These are phyloP conservation scores for Triticum timopheevii DNA, from an alignment of 176 grass and related monocot genomes.

Conservation along the genomic window DNA sequence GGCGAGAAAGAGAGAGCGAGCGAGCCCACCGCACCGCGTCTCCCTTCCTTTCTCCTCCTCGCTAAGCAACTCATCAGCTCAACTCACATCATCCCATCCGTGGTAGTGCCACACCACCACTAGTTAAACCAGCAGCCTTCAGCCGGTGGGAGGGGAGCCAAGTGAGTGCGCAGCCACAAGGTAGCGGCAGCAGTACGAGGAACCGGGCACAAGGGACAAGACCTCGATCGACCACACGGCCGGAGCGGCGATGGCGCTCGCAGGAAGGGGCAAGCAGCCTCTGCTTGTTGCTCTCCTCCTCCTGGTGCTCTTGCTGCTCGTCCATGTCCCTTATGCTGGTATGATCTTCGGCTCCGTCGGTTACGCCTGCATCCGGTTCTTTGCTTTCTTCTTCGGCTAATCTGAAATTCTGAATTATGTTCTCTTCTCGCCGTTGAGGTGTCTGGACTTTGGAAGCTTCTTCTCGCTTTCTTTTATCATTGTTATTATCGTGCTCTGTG, in stretches of 20 bases:
- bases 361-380: neutral
- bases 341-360: neutral
- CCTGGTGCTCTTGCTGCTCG: conserved; percentile 12
- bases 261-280: neutral
- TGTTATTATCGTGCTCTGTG: neutral
- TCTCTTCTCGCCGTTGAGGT: neutral
- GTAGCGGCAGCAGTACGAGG: neutral
- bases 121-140: neutral
- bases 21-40: neutral
- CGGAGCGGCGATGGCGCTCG: conserved; percentile 13
- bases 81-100: no score
- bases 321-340: conserved; percentile 29
- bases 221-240: neutral
- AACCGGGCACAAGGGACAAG: neutral
- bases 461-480: neutral
- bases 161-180: neutral
- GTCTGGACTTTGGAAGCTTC: neutral
- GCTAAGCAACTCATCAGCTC: conserved; percentile 42
- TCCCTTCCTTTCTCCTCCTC: conserved; percentile 35
- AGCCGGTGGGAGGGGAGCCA: conserved; percentile 4
- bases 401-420: neutral
- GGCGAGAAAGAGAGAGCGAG: neutral
- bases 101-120: neutral
- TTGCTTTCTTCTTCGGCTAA: neutral
- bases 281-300: neutral